These are phyloP conservation scores for Kickxella alabastrina DNA, from an alignment of 192 early-diverging fungal genomes.

Conservation along the genomic window DNA sequence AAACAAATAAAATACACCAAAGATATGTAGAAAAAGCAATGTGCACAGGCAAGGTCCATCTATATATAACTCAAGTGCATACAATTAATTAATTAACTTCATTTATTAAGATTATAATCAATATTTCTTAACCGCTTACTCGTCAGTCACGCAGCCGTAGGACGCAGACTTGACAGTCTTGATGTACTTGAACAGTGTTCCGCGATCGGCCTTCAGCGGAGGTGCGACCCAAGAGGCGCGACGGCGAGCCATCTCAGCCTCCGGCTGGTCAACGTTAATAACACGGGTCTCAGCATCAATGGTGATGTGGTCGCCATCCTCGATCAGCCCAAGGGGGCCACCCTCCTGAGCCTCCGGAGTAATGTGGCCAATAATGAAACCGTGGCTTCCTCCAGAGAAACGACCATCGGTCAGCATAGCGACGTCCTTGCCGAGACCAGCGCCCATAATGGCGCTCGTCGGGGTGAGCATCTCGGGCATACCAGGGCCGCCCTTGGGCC, in stretches of 20 bases:
- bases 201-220: conserved; percentile 79
- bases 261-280: conserved; percentile 74
- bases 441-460: conserved; percentile 97
- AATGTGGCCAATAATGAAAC: conserved; percentile 99
- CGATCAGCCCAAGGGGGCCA: conserved; percentile 89
- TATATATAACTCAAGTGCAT: no score
- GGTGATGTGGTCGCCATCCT: conserved; percentile 82
- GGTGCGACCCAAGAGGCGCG: conserved; percentile 73
- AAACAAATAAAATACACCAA: neutral
- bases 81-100: neutral
- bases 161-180: conserved; percentile 76
- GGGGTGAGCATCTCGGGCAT: conserved; percentile 99
- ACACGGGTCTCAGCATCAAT: conserved; percentile 81
- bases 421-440: conserved; percentile 95
- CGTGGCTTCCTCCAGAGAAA: conserved; percentile 97
- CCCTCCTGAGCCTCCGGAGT: conserved; percentile 97
- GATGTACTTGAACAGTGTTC: conserved; percentile 93
- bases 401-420: conserved; percentile 97
- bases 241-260: conserved; percentile 73
- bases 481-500: conserved; percentile 96
- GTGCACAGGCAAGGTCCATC: no score
- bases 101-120: no score
- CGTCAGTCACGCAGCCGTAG: conserved; percentile 85
- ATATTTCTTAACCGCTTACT: no score
- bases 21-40: no score